Evolutionary conservation across 2,329 filamentous ascomycete genomes (phyloP), one percentile per base, ranked within the genome.

Genomic region (Aspergillus brasiliensis): DNA sequence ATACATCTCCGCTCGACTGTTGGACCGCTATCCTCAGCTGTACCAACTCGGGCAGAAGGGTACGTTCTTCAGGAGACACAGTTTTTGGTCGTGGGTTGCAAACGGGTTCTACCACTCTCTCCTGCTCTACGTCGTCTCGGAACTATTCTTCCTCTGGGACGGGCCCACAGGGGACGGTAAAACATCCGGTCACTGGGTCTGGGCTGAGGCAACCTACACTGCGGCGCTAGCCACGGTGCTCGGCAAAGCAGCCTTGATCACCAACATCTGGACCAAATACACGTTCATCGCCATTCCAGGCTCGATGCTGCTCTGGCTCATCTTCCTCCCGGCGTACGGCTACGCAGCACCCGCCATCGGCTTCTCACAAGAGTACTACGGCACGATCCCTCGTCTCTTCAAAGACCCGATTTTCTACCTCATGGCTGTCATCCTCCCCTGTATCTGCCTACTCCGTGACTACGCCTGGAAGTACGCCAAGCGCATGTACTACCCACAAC

Each of bases 251-350:
- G 92, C 92, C 1, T 84, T 99, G 61, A 91, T 98, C 66, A 97
- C 94, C 21, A 97, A 92, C 77, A 94, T 97, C 78, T 99, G 95
- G 95, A 99, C 95, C 51, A 99, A 99, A 78, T 99, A 97, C 76
- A 93, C 96, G 62, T 86, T 99, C 65, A 86, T 98, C 65, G 92
- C 95, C 34, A 99, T 99, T 64, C 95, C 95, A 0, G 95, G 95
- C 38, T 96, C 91, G 63, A 90, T 99, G 84, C 77, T 89, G 17
- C 86, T 99, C 68, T 99, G 95, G 95, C 87, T 96, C 74, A 86
- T 87, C 37, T 96, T 98, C 75, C 84, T 98, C 65, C 92, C 92
- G 3, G 86, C 90, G 1, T 99, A 98, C 78, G 92, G 88, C 40
- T 91, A 84, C 23, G 89, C 95, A 1, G 94, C 92, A 23, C 95